phyloP scores from a whole-genome alignment of 1,139 yeast genomes.

The Sugiyamaella castrensis region DNA sequence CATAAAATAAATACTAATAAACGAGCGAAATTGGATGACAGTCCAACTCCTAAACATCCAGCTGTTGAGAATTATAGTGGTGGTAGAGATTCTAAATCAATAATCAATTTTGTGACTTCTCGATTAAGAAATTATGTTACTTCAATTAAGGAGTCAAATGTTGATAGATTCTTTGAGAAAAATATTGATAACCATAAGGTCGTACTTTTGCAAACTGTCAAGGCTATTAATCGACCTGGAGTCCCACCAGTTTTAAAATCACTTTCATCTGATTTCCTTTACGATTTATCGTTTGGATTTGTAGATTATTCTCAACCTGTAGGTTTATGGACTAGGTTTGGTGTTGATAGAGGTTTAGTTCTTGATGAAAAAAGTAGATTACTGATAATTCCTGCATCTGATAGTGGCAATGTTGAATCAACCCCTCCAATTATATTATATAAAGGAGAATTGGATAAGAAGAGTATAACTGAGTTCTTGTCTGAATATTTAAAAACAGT shows the following conservation, averaged over 20 bases:
- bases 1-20: constrained; percentile 58
- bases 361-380: constrained; percentile 27
- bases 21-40: constrained; percentile 33
- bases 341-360: constrained; percentile 13
- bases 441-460: constrained; percentile 37
- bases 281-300: constrained; percentile 40
- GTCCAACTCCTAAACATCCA: constrained; percentile 40
- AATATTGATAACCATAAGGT: constrained; percentile 27
- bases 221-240: constrained; percentile 20
- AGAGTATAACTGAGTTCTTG: constrained; percentile 32
- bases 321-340: constrained; percentile 26
- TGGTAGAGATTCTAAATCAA: constrained; percentile 57
- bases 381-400: constrained; percentile 27
- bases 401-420: not conserved
- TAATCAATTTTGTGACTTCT: constrained; percentile 56
- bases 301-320: constrained; percentile 27
- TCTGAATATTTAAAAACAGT: constrained; percentile 2
- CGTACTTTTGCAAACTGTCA: constrained; percentile 30
- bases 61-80: constrained; percentile 68
- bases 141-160: constrained; percentile 14
- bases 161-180: constrained; percentile 20
- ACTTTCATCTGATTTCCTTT: constrained; percentile 65
- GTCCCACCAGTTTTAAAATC: constrained; percentile 66
- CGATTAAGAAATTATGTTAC: constrained; percentile 57
- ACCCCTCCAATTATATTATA: constrained; percentile 26